Percentiles rank a stretch among this genome's conserved stretches.
Evolutionary conservation across 441 rosid species (phyloP).

Genomic region (Populus hybrid): DNA sequence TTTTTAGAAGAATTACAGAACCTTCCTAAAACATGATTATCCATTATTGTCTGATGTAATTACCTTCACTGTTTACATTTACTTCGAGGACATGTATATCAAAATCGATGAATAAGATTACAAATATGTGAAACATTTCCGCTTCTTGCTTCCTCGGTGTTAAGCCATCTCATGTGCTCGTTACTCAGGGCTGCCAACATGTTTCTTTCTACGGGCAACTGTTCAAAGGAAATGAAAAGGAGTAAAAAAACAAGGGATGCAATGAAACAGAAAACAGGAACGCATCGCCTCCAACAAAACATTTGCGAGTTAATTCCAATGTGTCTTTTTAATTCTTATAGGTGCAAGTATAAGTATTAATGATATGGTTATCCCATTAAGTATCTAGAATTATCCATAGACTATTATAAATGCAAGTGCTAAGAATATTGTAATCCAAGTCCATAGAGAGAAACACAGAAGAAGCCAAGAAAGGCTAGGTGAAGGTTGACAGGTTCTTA

Average conservation of each 20-base stretch:
- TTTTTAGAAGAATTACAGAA: background rate
- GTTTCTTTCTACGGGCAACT: constrained; percentile 42
- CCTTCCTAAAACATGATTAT: background rate
- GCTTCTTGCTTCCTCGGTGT: background rate
- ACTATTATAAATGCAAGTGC: no score
- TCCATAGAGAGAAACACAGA: background rate
- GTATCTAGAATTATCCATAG: no score
- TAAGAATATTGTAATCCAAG: no score
- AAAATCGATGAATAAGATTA: background rate
- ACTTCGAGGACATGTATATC: background rate
- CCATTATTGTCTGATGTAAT: background rate
- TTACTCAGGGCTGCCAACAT: constrained; percentile 1
- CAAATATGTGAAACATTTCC: background rate
- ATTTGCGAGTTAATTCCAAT: background rate
- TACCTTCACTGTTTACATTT: background rate
- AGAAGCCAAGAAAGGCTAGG: background rate
- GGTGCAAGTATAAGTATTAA: background rate
- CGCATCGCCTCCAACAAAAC: background rate
- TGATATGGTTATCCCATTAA: no score
- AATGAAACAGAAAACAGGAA: background rate
- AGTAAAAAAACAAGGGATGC: background rate
- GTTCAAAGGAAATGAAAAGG: constrained; percentile 17
- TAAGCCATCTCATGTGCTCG: background rate
- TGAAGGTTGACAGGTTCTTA: background rate
- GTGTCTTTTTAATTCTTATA: background rate